Evolutionary conservation across 2,329 filamentous ascomycete species (phyloP).

Genomic region (Pseudogymnoascus sp.): DNA sequence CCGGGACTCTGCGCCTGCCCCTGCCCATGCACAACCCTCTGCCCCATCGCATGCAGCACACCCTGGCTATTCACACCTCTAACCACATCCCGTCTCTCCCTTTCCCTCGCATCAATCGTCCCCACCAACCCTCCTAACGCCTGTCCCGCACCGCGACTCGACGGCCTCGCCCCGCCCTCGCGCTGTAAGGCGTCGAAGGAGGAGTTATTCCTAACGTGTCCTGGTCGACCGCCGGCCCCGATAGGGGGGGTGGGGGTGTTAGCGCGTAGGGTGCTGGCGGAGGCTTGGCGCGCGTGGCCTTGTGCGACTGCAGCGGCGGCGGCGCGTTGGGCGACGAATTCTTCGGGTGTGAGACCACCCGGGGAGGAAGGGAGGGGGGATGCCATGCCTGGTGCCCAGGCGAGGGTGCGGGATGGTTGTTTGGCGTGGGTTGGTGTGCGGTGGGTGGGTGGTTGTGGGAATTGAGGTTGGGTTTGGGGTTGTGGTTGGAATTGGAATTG

Average conservation of each 20-base stretch:
- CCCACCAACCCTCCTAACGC: conserved; percentile 53
- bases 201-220: conserved; percentile 35
- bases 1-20: not conserved
- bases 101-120: conserved; percentile 70
- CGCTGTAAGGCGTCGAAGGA: conserved; percentile 37
- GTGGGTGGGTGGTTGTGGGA: not conserved
- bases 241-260: conserved; percentile 35
- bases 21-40: conserved; percentile 31
- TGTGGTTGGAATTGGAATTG: not conserved
- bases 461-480: not conserved
- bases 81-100: conserved; percentile 64
- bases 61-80: conserved; percentile 60
- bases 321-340: conserved; percentile 74
- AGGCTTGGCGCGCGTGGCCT: conserved; percentile 49
- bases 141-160: not conserved
- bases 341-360: conserved; percentile 59
- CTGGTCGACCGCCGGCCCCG: conserved; percentile 9
- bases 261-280: conserved; percentile 39
- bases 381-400: conserved; percentile 68
- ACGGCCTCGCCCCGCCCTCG: conserved; percentile 18
- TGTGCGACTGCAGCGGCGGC: conserved; percentile 40
- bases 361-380: conserved; percentile 39
- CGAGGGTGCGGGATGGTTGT: conserved; percentile 44
- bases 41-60: conserved; percentile 64
- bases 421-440: not conserved